Evolutionary conservation across 2,329 filamentous ascomycete species (phyloP).

Genomic region (Nannizzia gypsea): DNA sequence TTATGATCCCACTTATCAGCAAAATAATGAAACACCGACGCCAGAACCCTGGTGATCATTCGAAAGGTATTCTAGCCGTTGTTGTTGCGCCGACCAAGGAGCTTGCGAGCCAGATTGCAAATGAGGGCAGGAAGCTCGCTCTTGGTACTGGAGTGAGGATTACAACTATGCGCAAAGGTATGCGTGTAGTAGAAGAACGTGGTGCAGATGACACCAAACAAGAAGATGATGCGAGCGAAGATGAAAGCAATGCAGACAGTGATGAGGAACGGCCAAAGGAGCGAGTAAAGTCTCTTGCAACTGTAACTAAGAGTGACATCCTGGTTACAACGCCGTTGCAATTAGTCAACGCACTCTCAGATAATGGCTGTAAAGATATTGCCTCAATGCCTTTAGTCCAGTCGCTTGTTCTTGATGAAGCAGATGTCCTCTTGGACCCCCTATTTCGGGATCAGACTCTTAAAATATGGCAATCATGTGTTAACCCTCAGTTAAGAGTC

Average conservation of each 20-base stretch:
- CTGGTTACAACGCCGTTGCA: conserved; percentile 69
- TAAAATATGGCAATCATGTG: conserved; percentile 70
- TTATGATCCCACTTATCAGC: conserved; percentile 77
- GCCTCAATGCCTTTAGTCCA: conserved; percentile 53
- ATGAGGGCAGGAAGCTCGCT: conserved; percentile 71
- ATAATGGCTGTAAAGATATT: conserved; percentile 33
- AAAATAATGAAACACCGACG: conserved; percentile 48
- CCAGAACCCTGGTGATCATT: conserved; percentile 35
- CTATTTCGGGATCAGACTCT: conserved; percentile 84
- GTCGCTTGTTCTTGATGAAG: conserved; percentile 78
- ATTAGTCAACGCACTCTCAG: conserved; percentile 60
- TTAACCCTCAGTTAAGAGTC: conserved; percentile 54
- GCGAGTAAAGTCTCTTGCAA: conserved; percentile 25
- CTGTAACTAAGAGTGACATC: conserved; percentile 61
- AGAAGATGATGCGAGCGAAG: conserved; percentile 28
- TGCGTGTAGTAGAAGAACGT: conserved; percentile 49
- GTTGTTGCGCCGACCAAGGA: conserved; percentile 71
- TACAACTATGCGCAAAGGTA: conserved; percentile 73
- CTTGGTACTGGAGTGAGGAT: conserved; percentile 66
- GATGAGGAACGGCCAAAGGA: conserved; percentile 13
- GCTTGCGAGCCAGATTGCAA: conserved; percentile 67
- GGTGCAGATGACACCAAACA: conserved; percentile 25
- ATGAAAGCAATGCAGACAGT: conserved; percentile 23
- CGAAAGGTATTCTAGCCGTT: conserved; percentile 54
- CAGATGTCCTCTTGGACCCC: conserved; percentile 83